Base-by-base conservation (phyloP, 2,329 filamentous ascomycete species). In the Pyricularia pennisetigena region DNA sequence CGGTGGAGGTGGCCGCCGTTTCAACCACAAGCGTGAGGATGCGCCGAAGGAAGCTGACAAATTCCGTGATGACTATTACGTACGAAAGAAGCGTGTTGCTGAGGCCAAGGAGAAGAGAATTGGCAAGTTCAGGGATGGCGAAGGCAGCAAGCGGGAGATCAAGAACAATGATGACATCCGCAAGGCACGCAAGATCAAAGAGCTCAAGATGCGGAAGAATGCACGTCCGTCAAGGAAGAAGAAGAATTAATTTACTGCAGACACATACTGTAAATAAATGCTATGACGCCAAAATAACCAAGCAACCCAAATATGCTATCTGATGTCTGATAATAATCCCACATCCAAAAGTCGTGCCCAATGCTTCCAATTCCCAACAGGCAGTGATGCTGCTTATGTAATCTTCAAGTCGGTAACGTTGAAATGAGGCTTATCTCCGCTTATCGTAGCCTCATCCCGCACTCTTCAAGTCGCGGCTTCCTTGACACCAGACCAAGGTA, bases 11-110 rank as follows among this genome's bases (percentile, higher is more conserved):
- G 83, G 84, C 3, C 85, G 82, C 68, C 84, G 89, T 70, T 97
- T 90, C 82, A 92, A 90, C 82, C 95, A 99, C 81, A 94, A 90
- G 79, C 87, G 89, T 78, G 90, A 95, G 76, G 89, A 86, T 80
- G 93, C 93, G 68, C 95, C 96, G 71, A 98, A 97, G 84, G 88
- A 92, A 74, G 93, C 95, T 8, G 95, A 99, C 82, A 94, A 91
- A 80, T 94, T 86, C 79, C 86, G 95, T 70, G 93, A 94, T 77
- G 94, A 99, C 79, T 99, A 92, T 79, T 84, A 96, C 72, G 88
- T 89, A 76, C 89, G 91, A 81, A 97, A 95, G 88, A 94, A 94
- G 88, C 89, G 92, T 75, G 90, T 95, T 23, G 88, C 88, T 20
- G 93, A 93, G 76, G 94, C 94, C 64, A 91, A 90, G 79, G 92